These are phyloP conservation scores for Aureobasidium subglaciale DNA, from an alignment of 2,329 filamentous ascomycete genomes.

Conservation along the genomic window DNA sequence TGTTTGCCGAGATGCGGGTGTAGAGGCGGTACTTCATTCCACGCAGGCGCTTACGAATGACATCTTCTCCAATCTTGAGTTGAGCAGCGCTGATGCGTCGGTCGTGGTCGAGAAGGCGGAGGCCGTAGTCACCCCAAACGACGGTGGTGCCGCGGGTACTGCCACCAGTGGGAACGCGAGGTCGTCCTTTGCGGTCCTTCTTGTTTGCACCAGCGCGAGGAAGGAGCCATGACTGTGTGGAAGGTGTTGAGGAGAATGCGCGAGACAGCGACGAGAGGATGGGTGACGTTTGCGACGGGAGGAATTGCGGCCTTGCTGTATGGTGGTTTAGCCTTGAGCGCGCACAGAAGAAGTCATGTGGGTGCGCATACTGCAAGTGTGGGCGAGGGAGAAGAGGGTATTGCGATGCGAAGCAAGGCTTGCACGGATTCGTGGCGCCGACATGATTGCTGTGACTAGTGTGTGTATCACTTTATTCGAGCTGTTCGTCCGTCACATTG, in stretches of 20 bases:
- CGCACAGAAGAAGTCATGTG: slow-evolving; percentile 15
- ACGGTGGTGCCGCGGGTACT: slow-evolving; percentile 90
- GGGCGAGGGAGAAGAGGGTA: slow-evolving; percentile 3
- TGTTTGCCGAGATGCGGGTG: slow-evolving; percentile 82
- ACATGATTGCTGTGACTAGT: slow-evolving; percentile 28
- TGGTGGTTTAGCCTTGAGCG: slow-evolving; percentile 6
- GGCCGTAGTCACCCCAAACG: slow-evolving; percentile 90
- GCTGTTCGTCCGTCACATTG: not conserved
- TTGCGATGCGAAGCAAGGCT: slow-evolving; percentile 26
- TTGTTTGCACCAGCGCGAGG: slow-evolving; percentile 73
- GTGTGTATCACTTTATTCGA: not conserved
- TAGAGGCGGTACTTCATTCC: slow-evolving; percentile 90
- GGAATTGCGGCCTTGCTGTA: slow-evolving; percentile 7
- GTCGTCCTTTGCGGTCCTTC: slow-evolving; percentile 82
- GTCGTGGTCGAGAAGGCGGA: slow-evolving; percentile 90
- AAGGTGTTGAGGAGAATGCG: slow-evolving; percentile 65
- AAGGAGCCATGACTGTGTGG: slow-evolving; percentile 66
- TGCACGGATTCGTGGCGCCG: slow-evolving; percentile 32
- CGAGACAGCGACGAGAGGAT: slow-evolving; percentile 44
- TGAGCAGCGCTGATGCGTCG: slow-evolving; percentile 81
- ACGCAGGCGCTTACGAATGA: slow-evolving; percentile 79
- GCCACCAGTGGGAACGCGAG: slow-evolving; percentile 82
- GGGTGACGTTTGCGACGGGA: slow-evolving; percentile 19
- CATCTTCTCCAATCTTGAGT: slow-evolving; percentile 85
- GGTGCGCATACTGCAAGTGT: slow-evolving; percentile 10